These are phyloP conservation scores for Kazachstania viticola DNA, from an alignment of 805 yeast species.

Conservation along the genomic window DNA sequence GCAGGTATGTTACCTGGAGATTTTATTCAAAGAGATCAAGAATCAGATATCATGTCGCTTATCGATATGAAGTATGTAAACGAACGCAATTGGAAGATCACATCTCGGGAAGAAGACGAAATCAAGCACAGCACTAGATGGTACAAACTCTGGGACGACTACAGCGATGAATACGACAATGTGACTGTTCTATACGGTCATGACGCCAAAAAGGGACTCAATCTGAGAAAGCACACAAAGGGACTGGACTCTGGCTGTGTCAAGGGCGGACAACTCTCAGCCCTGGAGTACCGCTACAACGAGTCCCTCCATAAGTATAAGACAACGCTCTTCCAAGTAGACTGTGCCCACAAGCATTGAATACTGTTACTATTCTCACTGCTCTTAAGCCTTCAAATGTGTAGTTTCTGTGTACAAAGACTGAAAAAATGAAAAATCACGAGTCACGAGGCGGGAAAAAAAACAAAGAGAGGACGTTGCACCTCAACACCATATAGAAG, in stretches of 20 bases:
- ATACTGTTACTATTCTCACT: too few species aligned
- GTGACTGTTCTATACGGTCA: conserved; percentile 70
- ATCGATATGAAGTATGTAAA: conserved; percentile 60
- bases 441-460: too few species aligned
- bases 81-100: conserved; percentile 46
- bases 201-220: conserved; percentile 71
- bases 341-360: conserved; percentile 4
- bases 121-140: conserved; percentile 31
- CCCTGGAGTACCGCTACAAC: conserved; percentile 27
- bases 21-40: conserved; percentile 19
- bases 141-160: conserved; percentile 44
- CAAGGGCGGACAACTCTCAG: conserved; percentile 58
- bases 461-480: too few species aligned
- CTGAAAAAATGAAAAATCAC: too few species aligned
- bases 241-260: conserved; percentile 83
- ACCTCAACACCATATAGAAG: too few species aligned
- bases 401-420: too few species aligned
- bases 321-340: conserved; percentile 7
- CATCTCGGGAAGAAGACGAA: conserved; percentile 16
- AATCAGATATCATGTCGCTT: conserved; percentile 32
- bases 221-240: conserved; percentile 48
- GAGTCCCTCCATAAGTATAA: conserved; percentile 4
- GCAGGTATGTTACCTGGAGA: conserved; percentile 71
- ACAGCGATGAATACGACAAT: conserved; percentile 17
- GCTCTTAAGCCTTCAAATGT: too few species aligned